Percentiles rank a stretch among this genome's conserved stretches.
Conservation (phyloP, 2,329 filamentous ascomycete species). For the Botrytis pseudocinerea region DNA sequence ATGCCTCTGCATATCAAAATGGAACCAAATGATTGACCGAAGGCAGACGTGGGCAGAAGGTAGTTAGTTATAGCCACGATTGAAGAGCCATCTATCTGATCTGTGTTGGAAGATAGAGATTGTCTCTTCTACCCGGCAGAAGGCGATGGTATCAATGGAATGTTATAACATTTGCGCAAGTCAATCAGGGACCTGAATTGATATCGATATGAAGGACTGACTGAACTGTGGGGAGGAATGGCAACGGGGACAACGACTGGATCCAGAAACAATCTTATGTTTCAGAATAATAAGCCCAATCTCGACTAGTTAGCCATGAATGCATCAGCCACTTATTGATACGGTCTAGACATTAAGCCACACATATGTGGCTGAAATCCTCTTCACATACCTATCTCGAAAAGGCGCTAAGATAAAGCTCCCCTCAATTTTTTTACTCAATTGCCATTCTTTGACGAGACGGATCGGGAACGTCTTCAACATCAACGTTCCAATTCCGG, state of each 20-base stretch:
- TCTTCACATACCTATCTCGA: not conserved
- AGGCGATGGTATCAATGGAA: not conserved
- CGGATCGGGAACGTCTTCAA: slow-evolving; percentile 3
- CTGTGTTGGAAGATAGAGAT: not conserved
- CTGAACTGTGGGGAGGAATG: not conserved
- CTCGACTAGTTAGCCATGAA: not conserved
- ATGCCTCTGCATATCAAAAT: slow-evolving; percentile 1
- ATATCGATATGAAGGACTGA: not conserved
- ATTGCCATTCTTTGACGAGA: not conserved
- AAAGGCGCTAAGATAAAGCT: slow-evolving; percentile 36
- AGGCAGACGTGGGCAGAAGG: too few relatives aligned
- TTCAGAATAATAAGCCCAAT: slow-evolving; percentile 10
- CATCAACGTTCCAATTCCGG: not conserved
- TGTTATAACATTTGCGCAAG: too few relatives aligned
- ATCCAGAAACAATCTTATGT: slow-evolving; percentile 8
- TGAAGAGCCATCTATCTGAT: not conserved
- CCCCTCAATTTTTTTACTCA: slow-evolving; percentile 21
- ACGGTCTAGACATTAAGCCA: slow-evolving; percentile 4
- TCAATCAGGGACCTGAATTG: not conserved
- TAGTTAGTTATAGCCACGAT: not conserved
- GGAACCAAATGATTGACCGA: not conserved
- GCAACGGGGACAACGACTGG: slow-evolving; percentile 5
- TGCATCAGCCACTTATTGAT: slow-evolving; percentile 2
- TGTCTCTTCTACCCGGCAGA: not conserved
- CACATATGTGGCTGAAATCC: slow-evolving; percentile 3